Base-by-base conservation (phyloP, 768 basidiomycete genomes). In the Tylopilus vinaceipallidus region DNA sequence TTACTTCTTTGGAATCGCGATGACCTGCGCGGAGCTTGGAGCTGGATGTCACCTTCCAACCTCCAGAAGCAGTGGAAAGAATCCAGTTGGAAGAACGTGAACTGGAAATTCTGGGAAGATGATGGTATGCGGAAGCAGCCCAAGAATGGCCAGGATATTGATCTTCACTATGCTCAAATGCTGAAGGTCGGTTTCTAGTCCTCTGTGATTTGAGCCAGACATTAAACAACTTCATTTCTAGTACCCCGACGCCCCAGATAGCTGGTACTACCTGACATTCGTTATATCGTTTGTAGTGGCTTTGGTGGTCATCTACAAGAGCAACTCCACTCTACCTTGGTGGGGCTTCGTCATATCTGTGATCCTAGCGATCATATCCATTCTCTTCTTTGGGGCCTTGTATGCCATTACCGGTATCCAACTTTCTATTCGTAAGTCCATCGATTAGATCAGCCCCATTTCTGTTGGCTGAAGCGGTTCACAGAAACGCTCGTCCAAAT, bases 121-220 rank as follows among this genome's bases (percentile, higher is more conserved):
- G 41, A 57, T 32, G 57, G 59, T 24, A 47, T 52, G 16, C 49
- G 52, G 36, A 49, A 52, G n/a, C n/a, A n/a, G 16, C 41, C 67
- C 57, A 61, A 63, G 4, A 71, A 69, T 12, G 71, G 73, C 35
- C 67, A 75, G 26, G 70, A 73, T 19, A 58, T 76, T 32, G 81
- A 84, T 52, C 75, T 78, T 24, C 82, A 84, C 61, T 75, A 78
- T 34, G 66, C 66, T 12, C 75, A 80, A 61, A 83, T 84, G 81
- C 52, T 55, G 39, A 62, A 69, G 24, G 71, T 71, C 13, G 7
- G 11, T 10, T 22, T 63, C 64, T n/a, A n/a, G n/a, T n/a, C n/a
- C n/a, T n/a, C n/a, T n/a, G n/a, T n/a, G n/a, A n/a, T n/a, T n/a
- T n/a, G n/a, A n/a, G n/a, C n/a, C n/a, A n/a, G n/a, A n/a, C n/a